These are phyloP conservation scores for Cutaneotrichosporon spelunceum DNA, from an alignment of 1,284 basidiomycete genomes.

Conservation along the genomic window DNA sequence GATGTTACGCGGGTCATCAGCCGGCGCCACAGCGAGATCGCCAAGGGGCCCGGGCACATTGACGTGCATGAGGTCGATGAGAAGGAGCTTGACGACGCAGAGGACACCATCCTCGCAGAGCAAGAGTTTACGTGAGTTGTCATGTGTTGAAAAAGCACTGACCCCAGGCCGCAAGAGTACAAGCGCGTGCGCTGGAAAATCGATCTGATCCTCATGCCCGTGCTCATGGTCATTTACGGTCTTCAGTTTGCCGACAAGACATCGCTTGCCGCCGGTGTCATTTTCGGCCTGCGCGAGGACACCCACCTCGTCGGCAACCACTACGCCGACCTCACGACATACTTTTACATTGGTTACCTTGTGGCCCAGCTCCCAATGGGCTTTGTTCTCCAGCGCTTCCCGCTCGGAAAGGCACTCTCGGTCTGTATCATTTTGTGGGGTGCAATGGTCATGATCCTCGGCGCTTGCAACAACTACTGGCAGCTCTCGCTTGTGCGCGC, in stretches of 20 bases:
- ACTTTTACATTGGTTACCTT: conserved; percentile 31
- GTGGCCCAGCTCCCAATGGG: conserved; percentile 31
- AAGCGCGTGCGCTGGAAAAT: conserved; percentile 13
- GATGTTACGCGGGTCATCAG: background rate
- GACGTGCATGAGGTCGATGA: background rate
- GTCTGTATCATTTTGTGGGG: conserved; percentile 27
- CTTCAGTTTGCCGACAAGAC: conserved; percentile 12
- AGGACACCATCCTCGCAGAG: conserved; percentile 5
- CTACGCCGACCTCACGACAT: conserved; percentile 22
- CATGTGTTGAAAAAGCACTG: background rate
- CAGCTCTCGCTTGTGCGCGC: conserved; percentile 21
- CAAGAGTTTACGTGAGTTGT: conserved; percentile 3
- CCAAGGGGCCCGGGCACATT: background rate
- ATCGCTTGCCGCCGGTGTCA: conserved; percentile 22
- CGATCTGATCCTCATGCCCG: conserved; percentile 21
- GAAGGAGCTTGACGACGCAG: conserved; percentile 1
- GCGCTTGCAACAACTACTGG: conserved; percentile 31
- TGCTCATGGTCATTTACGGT: conserved; percentile 15
- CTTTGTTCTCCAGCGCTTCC: conserved; percentile 28
- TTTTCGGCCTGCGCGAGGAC: conserved; percentile 23
- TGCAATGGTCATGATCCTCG: conserved; percentile 25
- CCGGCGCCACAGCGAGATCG: background rate
- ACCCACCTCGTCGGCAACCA: conserved; percentile 23
- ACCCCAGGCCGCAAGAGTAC: conserved; percentile 12
- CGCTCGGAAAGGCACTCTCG: conserved; percentile 27